These are phyloP conservation scores for Penicillium thymicola DNA, from an alignment of 2,329 filamentous ascomycete genomes.

Conservation along the genomic window DNA sequence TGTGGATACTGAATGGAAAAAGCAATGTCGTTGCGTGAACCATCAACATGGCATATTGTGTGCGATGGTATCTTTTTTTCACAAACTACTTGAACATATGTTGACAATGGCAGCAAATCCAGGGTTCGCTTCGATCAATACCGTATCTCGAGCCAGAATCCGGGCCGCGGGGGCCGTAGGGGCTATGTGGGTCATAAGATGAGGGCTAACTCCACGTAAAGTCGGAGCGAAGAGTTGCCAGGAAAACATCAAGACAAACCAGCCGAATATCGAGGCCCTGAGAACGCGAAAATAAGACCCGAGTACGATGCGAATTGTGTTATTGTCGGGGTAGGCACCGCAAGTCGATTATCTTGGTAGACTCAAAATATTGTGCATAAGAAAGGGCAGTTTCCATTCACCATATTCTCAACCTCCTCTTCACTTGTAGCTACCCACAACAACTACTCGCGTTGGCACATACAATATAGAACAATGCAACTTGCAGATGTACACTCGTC, in stretches of 20 bases:
- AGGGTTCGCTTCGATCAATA: background rate
- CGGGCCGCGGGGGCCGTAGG: background rate
- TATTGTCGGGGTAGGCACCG: too few species aligned
- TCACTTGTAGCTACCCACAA: too few species aligned
- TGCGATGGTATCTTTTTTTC: background rate
- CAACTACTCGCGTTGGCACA: too few species aligned
- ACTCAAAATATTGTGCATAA: too few species aligned
- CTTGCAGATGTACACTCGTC: too few species aligned
- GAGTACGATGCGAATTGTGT: too few species aligned
- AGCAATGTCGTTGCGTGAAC: background rate
- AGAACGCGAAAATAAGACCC: too few species aligned
- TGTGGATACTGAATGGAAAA: slow-evolving; percentile 7
- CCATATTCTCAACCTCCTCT: too few species aligned
- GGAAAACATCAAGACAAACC: background rate
- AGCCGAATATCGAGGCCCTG: too few species aligned
- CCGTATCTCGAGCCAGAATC: background rate
- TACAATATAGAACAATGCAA: too few species aligned
- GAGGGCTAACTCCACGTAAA: background rate
- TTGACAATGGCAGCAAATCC: background rate
- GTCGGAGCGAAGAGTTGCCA: background rate
- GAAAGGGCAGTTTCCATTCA: too few species aligned
- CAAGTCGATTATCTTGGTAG: too few species aligned
- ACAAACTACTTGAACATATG: background rate
- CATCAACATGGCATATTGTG: background rate
- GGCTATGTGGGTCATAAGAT: background rate